phyloP scores from a whole-genome alignment of 2,329 filamentous ascomycete genomes.

The Calonectria pseudoturangicola region DNA sequence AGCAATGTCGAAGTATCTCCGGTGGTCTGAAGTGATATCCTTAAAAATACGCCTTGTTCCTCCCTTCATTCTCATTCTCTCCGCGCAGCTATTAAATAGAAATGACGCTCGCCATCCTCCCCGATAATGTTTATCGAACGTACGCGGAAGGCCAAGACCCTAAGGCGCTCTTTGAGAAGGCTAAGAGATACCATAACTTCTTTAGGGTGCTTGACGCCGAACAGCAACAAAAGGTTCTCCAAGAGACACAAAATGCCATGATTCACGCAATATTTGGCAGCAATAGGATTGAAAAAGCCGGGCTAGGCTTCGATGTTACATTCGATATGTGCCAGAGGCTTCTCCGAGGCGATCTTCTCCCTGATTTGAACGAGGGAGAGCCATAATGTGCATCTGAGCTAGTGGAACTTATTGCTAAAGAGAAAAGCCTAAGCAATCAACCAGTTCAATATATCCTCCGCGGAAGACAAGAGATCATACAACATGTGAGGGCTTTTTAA shows the following conservation, averaged over 20 bases:
- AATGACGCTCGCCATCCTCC: slow-evolving; percentile 23
- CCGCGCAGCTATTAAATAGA: not conserved
- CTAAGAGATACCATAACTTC: slow-evolving; percentile 18
- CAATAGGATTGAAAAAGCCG: slow-evolving; percentile 52
- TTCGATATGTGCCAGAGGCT: slow-evolving; percentile 44
- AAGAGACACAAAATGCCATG: slow-evolving; percentile 42
- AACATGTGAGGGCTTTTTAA: slow-evolving; percentile 50
- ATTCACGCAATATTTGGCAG: slow-evolving; percentile 52
- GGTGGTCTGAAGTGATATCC: too few relatives aligned
- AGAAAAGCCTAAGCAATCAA: slow-evolving; percentile 9
- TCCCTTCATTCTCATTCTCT: too few relatives aligned
- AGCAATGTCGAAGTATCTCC: too few relatives aligned
- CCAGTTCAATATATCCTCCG: slow-evolving; percentile 31
- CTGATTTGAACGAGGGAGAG: slow-evolving; percentile 29
- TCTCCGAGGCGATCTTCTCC: slow-evolving; percentile 36
- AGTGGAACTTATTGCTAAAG: slow-evolving; percentile 16
- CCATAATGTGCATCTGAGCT: slow-evolving; percentile 20
- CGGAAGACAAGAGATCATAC: slow-evolving; percentile 47
- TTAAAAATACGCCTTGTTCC: too few relatives aligned
- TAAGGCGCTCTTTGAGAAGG: slow-evolving; percentile 40
- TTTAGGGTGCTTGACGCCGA: not conserved
- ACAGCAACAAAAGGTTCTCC: slow-evolving; percentile 35
- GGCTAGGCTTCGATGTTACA: slow-evolving; percentile 44
- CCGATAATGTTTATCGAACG: slow-evolving; percentile 36
- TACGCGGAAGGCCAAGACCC: slow-evolving; percentile 39